These are phyloP conservation scores for Penicillium samsonianum DNA, from an alignment of 495 filamentous ascomycete species.

Conservation along the genomic window DNA sequence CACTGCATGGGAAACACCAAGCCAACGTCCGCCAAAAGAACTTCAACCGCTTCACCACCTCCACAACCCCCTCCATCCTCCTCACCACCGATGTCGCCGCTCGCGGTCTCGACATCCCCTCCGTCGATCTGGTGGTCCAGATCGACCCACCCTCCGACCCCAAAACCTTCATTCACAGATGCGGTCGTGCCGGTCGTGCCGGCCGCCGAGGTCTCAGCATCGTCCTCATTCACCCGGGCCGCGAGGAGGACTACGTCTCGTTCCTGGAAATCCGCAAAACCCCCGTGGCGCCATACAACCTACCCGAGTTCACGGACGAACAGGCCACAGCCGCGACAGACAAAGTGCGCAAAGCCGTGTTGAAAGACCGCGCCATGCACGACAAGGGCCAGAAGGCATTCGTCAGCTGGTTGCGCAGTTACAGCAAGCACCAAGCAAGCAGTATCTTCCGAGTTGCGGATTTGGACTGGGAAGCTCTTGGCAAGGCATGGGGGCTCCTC, in stretches of 20 bases:
- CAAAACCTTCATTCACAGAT: slow-evolving; percentile 93
- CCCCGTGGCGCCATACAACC: slow-evolving; percentile 65
- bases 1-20: slow-evolving; percentile 87
- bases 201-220: slow-evolving; percentile 84
- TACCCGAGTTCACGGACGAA: slow-evolving; percentile 51
- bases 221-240: slow-evolving; percentile 76
- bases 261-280: slow-evolving; percentile 91
- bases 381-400: slow-evolving; percentile 89
- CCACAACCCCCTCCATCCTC: slow-evolving; percentile 68
- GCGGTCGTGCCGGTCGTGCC: slow-evolving; percentile 87
- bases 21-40: slow-evolving; percentile 78
- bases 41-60: slow-evolving; percentile 73
- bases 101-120: slow-evolving; percentile 89
- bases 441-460: slow-evolving; percentile 87
- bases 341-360: slow-evolving; percentile 61
- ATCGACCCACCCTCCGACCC: slow-evolving; percentile 90
- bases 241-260: slow-evolving; percentile 84
- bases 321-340: slow-evolving; percentile 56
- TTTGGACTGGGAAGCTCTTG: slow-evolving; percentile 81
- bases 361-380: slow-evolving; percentile 75
- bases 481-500: slow-evolving; percentile 78
- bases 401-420: slow-evolving; percentile 87
- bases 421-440: slow-evolving; percentile 85
- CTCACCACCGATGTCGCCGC: slow-evolving; percentile 86
- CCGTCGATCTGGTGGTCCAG: slow-evolving; percentile 91